Conservation (phyloP, 371 early-diverging fungal species). For the Mortierella sp. region DNA sequence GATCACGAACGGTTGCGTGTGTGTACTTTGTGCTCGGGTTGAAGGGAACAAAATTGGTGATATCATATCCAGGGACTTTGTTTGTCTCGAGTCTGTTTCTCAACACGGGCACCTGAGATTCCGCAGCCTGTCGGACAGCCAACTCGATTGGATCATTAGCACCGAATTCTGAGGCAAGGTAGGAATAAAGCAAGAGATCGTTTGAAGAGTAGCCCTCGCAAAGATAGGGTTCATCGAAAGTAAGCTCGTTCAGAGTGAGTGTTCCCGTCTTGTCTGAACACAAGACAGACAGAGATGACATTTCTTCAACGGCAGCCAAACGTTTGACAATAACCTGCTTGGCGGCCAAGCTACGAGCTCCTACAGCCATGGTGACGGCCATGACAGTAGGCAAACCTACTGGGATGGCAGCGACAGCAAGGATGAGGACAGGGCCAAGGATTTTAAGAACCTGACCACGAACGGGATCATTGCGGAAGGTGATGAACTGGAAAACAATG, state of each 20-base stretch:
- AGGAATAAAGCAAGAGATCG: conserved; percentile 83
- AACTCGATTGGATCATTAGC: conserved; percentile 90
- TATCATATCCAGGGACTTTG: conserved; percentile 86
- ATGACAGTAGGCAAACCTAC: conserved; percentile 95
- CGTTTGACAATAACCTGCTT: conserved; percentile 96
- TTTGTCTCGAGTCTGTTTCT: conserved; percentile 65
- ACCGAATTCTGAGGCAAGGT: conserved; percentile 88
- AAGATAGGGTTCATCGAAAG: conserved; percentile 87
- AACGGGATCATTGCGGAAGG: conserved; percentile 30
- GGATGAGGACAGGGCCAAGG: conserved; percentile 65
- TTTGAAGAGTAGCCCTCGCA: conserved; percentile 76
- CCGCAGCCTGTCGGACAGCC: conserved; percentile 85
- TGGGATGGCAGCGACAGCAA: conserved; percentile 95
- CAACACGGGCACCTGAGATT: conserved; percentile 71
- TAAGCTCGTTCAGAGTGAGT: conserved; percentile 90
- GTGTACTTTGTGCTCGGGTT: conserved; percentile 89
- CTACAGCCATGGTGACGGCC: conserved; percentile 97
- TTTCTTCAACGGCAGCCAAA: conserved; percentile 93
- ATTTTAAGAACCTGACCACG: conserved; percentile 54
- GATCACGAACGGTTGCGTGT: conserved; percentile 81
- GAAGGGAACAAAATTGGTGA: conserved; percentile 85
- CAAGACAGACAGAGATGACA: conserved; percentile 93
- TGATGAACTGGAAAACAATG: conserved; percentile 71
- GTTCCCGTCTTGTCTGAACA: conserved; percentile 98
- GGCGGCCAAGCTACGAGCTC: conserved; percentile 90